Percentiles rank a stretch among this genome's conserved stretches.
These are phyloP conservation scores for Hypsizygus marmoreus DNA, from an alignment of 768 basidiomycete species.

Conservation along the genomic window DNA sequence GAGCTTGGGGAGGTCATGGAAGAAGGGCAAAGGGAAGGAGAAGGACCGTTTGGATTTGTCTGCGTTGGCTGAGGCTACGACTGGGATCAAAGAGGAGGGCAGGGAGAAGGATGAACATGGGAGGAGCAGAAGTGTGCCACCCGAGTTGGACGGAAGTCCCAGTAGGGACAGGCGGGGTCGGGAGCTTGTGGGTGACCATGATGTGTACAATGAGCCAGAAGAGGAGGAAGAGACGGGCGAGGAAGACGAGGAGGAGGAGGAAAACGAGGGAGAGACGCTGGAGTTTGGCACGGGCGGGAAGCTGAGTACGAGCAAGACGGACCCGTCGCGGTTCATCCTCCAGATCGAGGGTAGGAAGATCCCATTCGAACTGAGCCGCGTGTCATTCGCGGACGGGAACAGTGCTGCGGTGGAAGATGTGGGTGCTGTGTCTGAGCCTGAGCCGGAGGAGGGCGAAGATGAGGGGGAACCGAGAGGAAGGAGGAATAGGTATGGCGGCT, in stretches of 20 bases:
- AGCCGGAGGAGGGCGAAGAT: conserved; percentile 15
- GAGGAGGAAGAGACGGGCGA: conserved; percentile 18
- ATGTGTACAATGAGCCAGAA: conserved; percentile 6
- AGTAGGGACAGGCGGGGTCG: conserved; percentile 26
- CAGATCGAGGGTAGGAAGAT: conserved; percentile 59
- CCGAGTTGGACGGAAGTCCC: conserved; percentile 49
- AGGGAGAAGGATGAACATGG: conserved; percentile 30
- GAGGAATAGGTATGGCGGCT: conserved; percentile 25
- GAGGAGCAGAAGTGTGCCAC: conserved; percentile 61
- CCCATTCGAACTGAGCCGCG: conserved; percentile 76
- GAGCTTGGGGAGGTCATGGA: conserved; percentile 18
- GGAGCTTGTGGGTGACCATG: conserved; percentile 26
- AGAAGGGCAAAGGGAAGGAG: conserved; percentile 30
- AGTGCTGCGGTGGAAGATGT: conserved; percentile 7
- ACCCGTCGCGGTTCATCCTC: conserved; percentile 66
- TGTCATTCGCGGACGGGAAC: conserved; percentile 34
- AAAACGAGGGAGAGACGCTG: conserved; percentile 14
- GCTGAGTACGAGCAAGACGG: conserved; percentile 58
- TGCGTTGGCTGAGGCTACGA: conserved; percentile 13
- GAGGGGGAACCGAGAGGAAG: conserved; percentile 18
- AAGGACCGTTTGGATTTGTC: conserved; percentile 12
- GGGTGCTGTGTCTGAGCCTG: conserved; percentile 17
- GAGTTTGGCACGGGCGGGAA: conserved; percentile 53
- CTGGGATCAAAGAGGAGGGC: conserved; percentile 28
- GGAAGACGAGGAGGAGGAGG: conserved; percentile 27